These are phyloP conservation scores for Penicillium sp. DNA, from an alignment of 2,329 filamentous ascomycete species.

Conservation along the genomic window DNA sequence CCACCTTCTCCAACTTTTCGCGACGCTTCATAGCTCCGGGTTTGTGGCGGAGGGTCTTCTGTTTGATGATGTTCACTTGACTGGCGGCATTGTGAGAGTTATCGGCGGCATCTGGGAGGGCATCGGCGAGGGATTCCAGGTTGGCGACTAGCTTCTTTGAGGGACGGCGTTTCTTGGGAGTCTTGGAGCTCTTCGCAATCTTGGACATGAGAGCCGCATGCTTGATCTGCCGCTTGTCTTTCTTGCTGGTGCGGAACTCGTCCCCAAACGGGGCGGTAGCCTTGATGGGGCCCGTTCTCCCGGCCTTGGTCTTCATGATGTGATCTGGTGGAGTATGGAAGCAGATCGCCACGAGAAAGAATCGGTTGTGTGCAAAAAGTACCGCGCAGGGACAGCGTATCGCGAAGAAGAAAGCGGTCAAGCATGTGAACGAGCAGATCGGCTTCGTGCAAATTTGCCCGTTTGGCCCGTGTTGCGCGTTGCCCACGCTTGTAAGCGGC, in stretches of 20 bases:
- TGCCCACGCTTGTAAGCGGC: background rate
- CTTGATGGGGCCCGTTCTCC: conserved; percentile 9
- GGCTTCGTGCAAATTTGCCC: conserved; percentile 10
- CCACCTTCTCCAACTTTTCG: conserved; percentile 75
- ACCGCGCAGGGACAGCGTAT: background rate
- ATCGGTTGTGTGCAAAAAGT: conserved; percentile 8
- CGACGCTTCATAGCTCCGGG: conserved; percentile 83
- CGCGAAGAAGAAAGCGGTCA: background rate
- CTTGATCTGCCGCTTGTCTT: conserved; percentile 80
- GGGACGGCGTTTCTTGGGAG: conserved; percentile 67
- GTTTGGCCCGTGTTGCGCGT: too few species aligned
- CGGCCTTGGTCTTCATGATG: conserved; percentile 14
- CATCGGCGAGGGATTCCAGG: conserved; percentile 76
- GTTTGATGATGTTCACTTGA: conserved; percentile 70
- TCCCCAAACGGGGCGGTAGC: conserved; percentile 31
- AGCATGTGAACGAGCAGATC: conserved; percentile 19
- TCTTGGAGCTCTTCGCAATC: conserved; percentile 66
- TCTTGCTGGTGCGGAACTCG: conserved; percentile 72
- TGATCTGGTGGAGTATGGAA: background rate
- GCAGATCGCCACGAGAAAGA: conserved; percentile 18
- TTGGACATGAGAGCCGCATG: conserved; percentile 78
- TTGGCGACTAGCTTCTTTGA: conserved; percentile 78
- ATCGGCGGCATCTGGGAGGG: conserved; percentile 67
- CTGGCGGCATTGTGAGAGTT: conserved; percentile 51
- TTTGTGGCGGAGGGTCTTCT: conserved; percentile 73